Evolutionary conservation across 2,329 filamentous ascomycete genomes (phyloP), one percentile per base, ranked within the genome.

Genomic region (Fusarium austroafricanum): DNA sequence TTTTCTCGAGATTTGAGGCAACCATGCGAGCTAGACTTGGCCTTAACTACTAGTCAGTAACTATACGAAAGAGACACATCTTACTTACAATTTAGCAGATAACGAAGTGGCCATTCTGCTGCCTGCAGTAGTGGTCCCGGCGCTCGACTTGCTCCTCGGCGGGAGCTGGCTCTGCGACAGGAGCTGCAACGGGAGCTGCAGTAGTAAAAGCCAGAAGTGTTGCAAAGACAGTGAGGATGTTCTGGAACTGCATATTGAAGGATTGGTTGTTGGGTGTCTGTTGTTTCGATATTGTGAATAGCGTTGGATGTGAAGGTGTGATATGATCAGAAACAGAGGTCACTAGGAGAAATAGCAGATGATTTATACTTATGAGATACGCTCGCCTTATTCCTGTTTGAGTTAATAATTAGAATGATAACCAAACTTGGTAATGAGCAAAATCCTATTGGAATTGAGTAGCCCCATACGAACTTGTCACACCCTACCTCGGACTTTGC

Each of bases 61-160:
- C 10, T 10, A 12, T 11, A 29, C 4, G 2, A 4, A 29, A 29
- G 10, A 12, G 28, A 10, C 10, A 8, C 4, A 3, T 29, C 11
- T 11, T 11, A 12, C 46, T 38, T 39, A 29, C 46, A 20, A n/a
- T 35, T 11, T 50, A 50, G 46, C 46, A 50, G 46, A 50, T 50
- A 6, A 28, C 33, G 35, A 50, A 50, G 31, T 38, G 46, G 23
- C 46, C 46, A 15, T 50, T 50, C 9, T 38, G 11, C 33, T 38
- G 33, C 26, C 46, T 20, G 21, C 46, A 50, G 35, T 50, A 50
- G n/a, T 50, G 46, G 33, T 50, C 46, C 18, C 46, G 46, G 17
- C 33, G 46, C 15, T 50, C 46, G 14, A 50, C 46, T 23, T 50
- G 33, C 23, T 38, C 46, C 23, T 50, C 46, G 12, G 35, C 33